A percentile compares a stretch with the other conserved stretches of the same genome.
phyloP scores from a whole-genome alignment of 257 asterid species.

The Scutellaria minor region DNA sequence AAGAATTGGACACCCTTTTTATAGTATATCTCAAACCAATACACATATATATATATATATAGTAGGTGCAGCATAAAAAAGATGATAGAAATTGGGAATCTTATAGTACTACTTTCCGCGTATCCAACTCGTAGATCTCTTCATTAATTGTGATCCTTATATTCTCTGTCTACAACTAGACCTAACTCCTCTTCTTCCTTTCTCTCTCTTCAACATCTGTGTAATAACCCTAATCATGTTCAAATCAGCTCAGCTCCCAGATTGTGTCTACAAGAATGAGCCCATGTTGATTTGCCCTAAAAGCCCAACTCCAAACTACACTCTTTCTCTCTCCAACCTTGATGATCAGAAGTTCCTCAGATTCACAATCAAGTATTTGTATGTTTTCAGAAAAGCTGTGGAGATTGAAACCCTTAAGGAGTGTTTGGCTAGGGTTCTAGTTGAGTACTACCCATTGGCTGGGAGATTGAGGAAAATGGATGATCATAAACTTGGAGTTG shows the following conservation, averaged over 20 bases:
- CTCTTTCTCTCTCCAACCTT: conserved; percentile 71
- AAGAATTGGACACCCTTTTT: too few relatives aligned
- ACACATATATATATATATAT: too few relatives aligned
- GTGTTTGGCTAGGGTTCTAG: conserved; percentile 65
- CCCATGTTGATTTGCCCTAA: conserved; percentile 57
- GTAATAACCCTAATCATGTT: conserved; percentile 36
- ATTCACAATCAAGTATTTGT: conserved; percentile 73
- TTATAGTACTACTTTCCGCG: neutral
- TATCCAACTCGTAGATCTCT: neutral
- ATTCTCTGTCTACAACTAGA: too few relatives aligned
- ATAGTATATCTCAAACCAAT: too few relatives aligned
- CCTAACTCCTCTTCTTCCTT: neutral
- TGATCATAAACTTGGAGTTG: conserved; percentile 67
- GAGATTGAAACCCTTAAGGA: conserved; percentile 46
- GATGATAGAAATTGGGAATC: neutral
- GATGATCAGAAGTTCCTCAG: conserved; percentile 84
- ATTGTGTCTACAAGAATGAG: conserved; percentile 50
- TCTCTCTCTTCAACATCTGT: too few relatives aligned
- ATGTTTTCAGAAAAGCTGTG: conserved; percentile 53
- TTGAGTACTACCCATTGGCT: conserved; percentile 77
- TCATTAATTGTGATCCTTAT: too few relatives aligned
- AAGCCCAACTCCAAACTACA: conserved; percentile 56
- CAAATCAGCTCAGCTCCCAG: conserved; percentile 56
- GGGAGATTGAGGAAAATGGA: conserved; percentile 61
- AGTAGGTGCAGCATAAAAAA: neutral